A percentile compares a stretch with the other conserved stretches of the same genome.
Conservation (phyloP, 164 flowering plant genomes). For the Taxillus chinensis region DNA sequence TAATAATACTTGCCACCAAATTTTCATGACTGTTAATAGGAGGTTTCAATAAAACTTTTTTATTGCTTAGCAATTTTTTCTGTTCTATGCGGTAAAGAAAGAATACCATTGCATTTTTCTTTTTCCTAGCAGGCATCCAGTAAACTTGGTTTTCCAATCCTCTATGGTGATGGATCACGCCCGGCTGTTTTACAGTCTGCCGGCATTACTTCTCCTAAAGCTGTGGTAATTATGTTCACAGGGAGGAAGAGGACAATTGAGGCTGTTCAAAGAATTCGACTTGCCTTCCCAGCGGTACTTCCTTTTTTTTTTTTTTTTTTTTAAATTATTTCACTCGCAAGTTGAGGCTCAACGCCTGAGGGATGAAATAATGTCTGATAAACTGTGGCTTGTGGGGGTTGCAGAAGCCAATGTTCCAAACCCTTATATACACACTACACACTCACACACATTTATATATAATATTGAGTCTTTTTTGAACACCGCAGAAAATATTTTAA, state of each 20-base stretch:
- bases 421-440: too few relatives aligned
- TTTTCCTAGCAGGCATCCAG: conserved; percentile 44
- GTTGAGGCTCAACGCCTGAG: too few relatives aligned
- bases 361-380: too few relatives aligned
- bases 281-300: conserved; percentile 77
- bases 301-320: not conserved
- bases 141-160: conserved; percentile 77
- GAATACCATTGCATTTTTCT: not conserved
- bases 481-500: too few relatives aligned
- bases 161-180: conserved; percentile 93
- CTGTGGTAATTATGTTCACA: conserved; percentile 85
- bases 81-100: not conserved
- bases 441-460: too few relatives aligned
- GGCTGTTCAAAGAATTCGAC: conserved; percentile 82
- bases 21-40: too few relatives aligned
- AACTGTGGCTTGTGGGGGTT: too few relatives aligned
- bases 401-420: too few relatives aligned
- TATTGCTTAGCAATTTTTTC: not conserved
- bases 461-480: too few relatives aligned
- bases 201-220: conserved; percentile 93
- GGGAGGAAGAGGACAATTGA: conserved; percentile 54
- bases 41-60: too few relatives aligned
- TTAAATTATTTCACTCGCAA: too few relatives aligned
- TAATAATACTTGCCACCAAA: too few relatives aligned
- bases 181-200: conserved; percentile 92